Evolutionary conservation across 768 basidiomycete genomes (phyloP), one percentile per base, ranked within the genome.

Genomic region (Tylopilus sp.): DNA sequence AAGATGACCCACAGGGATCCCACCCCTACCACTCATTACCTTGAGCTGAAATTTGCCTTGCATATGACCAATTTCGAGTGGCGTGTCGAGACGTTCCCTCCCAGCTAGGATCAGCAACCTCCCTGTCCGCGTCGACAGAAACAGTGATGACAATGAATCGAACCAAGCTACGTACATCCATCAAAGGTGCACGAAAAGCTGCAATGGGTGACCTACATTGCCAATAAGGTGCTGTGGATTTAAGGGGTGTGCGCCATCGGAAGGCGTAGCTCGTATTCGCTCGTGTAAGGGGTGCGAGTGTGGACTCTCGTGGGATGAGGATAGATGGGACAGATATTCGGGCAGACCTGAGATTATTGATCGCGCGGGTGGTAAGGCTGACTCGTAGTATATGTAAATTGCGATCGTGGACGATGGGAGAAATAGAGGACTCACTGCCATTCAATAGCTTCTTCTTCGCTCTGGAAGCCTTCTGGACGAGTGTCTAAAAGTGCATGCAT

Each of bases 61-160:
- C 92, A 95, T 95, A 64, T 95, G 92, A 1, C 88, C 97, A 44
- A 98, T 93, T 87, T 95, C 97, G 41, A 99, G 77, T 58, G 91
- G 85, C 59, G 82, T 87, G 63, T 99, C 97, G 4, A 98, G 80
- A 17, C 94, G 77, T 59, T 99, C 97, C 17, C 94, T 85, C 0
- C 95, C 95, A 0, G 97, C 97, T 15, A 99, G 75, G 9, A 98
- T 80, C 21, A 99, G 80, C 23, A 99, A 71, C 25, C 95, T 83
- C 0, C 95, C 95, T 0, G 91, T 81, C 13, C 86, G 81, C 0
- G 83, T 81, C 0, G 78, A 69, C 1, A 98, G 76, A 70, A 99
- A 99, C 21, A 78, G 76, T n/a, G 68, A 69, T 3, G 92, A 95
- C 1, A 99, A 75, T 0, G 85, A 84, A 11, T 75, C 74, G 70